Conservation (phyloP, 306 rosid genomes). For the Acmispon strigosus region DNA sequence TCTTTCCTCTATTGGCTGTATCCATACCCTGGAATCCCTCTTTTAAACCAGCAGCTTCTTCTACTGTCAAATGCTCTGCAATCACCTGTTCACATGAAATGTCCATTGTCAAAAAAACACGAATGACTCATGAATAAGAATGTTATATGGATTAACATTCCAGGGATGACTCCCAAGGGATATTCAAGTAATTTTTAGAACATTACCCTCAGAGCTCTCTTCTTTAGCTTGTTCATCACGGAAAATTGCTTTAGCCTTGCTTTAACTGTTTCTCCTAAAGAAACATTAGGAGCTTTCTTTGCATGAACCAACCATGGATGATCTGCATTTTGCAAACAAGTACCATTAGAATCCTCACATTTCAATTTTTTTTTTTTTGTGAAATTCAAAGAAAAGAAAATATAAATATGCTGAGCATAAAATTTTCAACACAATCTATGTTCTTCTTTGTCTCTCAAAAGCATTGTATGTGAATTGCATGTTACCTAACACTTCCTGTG, state of each 20-base stretch:
- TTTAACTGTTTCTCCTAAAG: constrained; percentile 86
- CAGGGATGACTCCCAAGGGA: background rate
- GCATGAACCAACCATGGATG: constrained; percentile 93
- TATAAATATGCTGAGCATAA: background rate
- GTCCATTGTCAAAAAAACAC: background rate
- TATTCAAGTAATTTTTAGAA: constrained; percentile 13
- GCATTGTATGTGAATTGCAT: constrained; percentile 3
- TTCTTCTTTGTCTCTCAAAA: background rate
- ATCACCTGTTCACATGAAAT: constrained; percentile 58
- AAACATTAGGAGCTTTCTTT: constrained; percentile 89
- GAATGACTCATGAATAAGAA: background rate
- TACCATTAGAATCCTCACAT: background rate
- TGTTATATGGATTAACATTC: background rate
- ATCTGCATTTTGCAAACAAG: constrained; percentile 51
- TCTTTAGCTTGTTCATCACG: constrained; percentile 98
- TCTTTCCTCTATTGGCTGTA: constrained; percentile 59
- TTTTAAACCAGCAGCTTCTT: constrained; percentile 86
- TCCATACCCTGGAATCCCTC: constrained; percentile 84
- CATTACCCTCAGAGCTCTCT: constrained; percentile 87
- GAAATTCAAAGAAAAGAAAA: background rate
- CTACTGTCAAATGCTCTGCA: constrained; percentile 86
- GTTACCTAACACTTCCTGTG: constrained; percentile 86
- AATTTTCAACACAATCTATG: background rate
- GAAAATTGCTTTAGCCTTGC: constrained; percentile 96
- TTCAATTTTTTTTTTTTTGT: background rate